Evolutionary conservation across 495 filamentous ascomycete species (phyloP).

Genomic region (Neurospora pannonica): DNA sequence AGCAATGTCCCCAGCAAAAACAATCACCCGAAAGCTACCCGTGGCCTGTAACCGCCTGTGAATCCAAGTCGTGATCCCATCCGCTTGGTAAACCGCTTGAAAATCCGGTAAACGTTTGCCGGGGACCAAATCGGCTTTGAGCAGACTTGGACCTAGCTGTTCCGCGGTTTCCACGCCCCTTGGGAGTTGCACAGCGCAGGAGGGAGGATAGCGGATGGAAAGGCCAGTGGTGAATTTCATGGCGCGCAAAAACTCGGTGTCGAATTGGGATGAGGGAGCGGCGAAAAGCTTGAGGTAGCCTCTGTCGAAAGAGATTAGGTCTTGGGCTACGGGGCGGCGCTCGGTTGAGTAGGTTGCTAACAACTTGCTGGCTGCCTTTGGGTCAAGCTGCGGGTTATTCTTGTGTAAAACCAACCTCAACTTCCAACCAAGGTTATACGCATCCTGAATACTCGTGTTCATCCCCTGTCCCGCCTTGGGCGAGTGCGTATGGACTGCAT

Average conservation of each 20-base stretch:
- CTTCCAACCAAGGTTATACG: slow-evolving; percentile 72
- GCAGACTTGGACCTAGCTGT: slow-evolving; percentile 25
- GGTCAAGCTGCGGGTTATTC: slow-evolving; percentile 21
- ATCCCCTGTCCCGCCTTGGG: slow-evolving; percentile 71
- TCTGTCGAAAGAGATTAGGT: slow-evolving; percentile 65
- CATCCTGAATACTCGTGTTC: slow-evolving; percentile 61
- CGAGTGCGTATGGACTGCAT: slow-evolving; percentile 55
- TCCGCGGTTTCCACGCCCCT: neutral
- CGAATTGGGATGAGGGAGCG: slow-evolving; percentile 31
- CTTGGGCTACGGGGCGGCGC: slow-evolving; percentile 56
- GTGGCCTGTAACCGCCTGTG: slow-evolving; percentile 5
- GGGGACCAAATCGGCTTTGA: slow-evolving; percentile 22
- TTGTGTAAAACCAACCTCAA: slow-evolving; percentile 44
- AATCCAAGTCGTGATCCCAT: neutral
- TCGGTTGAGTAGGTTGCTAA: slow-evolving; percentile 64
- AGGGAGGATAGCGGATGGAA: slow-evolving; percentile 7
- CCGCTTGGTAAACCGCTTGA: slow-evolving; percentile 11
- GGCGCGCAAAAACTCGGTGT: slow-evolving; percentile 14
- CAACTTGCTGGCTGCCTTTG: slow-evolving; percentile 35
- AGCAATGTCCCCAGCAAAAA: slow-evolving; percentile 11
- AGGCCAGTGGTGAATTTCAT: slow-evolving; percentile 32
- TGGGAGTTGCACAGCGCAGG: slow-evolving; percentile 3
- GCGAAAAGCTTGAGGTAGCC: slow-evolving; percentile 43
- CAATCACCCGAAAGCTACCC: slow-evolving; percentile 7
- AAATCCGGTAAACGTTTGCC: slow-evolving; percentile 12